Evolutionary conservation across 768 basidiomycete genomes (phyloP), one percentile per base, ranked within the genome.

Genomic region (Rhodotorula kratochvilovae): DNA sequence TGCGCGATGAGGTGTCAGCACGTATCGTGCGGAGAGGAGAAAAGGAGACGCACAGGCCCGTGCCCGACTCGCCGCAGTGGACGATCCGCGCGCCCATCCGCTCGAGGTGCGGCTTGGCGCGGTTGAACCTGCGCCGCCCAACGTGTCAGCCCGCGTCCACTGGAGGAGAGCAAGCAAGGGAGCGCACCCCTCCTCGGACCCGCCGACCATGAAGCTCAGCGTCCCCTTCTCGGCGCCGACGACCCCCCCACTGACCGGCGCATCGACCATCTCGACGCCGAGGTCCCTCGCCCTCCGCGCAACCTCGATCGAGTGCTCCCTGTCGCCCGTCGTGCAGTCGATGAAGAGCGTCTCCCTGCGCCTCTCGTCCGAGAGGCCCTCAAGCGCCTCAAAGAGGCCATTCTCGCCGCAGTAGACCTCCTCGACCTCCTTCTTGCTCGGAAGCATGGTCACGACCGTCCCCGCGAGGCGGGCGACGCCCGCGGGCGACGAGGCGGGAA

Each of bases 241-340:
- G 17, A 92, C 90, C 45, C 92, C 93, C 66, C 94, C 94, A 59
- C 91, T 93, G 2, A 97, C 93, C 5, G 94, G 94, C 11, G 94
- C 92, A 79, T 97, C 94, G 31, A 96, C 84, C 87, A 96, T 92
- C 51, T 81, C 81, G 13, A 88, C 90, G 35, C 89, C 88, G 23
- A 77, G 67, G 17, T 39, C 25, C 51, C 25, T 19, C 27, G 71
- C 57, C 33, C 84, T 81, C 17, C 79, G 69, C 0, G 91, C 86
- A 19, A 94, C 86, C 42, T 84, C 80, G 53, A 86, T 86, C 0
- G 92, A 88, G 16, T 89, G 86, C 13, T 83, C 83, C 12, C 93
- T 89, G 76, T 95, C 92, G 50, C 94, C 83, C 0, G 94, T 95
- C 16, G 94, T 97, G 15, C 90, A 91, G 80, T 97, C 93, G 62